Conservation (phyloP, 805 yeast genomes). For the Candida dajiaensis region DNA sequence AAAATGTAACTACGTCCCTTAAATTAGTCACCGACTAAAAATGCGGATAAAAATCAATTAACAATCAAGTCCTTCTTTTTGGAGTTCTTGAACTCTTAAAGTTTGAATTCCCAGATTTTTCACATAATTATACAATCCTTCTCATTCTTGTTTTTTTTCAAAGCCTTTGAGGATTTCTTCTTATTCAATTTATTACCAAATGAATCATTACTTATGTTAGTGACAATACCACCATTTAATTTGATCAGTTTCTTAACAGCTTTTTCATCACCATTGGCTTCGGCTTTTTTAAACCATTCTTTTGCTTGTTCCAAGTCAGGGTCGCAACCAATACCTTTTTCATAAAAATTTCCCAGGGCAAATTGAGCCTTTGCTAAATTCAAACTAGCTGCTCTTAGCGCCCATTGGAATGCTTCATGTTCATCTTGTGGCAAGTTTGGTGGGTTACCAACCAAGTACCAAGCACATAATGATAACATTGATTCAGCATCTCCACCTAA, state of each 20-base stretch:
- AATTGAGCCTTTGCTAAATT: slow-evolving; percentile 79
- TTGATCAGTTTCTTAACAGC: slow-evolving; percentile 35
- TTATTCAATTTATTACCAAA: slow-evolving; percentile 1
- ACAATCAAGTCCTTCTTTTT: too few species aligned
- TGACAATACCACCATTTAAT: neutral
- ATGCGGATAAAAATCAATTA: too few species aligned
- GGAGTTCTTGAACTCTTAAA: too few species aligned
- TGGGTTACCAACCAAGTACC: slow-evolving; percentile 91
- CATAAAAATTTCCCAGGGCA: slow-evolving; percentile 78
- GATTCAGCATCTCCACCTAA: slow-evolving; percentile 80
- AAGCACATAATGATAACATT: slow-evolving; percentile 92
- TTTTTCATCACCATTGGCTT: slow-evolving; percentile 48
- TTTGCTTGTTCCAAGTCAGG: slow-evolving; percentile 51
- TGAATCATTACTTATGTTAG: neutral
- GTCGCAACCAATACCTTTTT: slow-evolving; percentile 82
- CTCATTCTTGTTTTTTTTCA: slow-evolving; percentile 11
- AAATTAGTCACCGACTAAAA: too few species aligned
- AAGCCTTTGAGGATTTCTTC: slow-evolving; percentile 5
- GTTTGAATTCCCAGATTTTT: neutral
- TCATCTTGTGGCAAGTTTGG: slow-evolving; percentile 76
- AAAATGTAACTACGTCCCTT: too few species aligned
- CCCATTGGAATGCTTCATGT: slow-evolving; percentile 92
- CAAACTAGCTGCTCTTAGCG: slow-evolving; percentile 71
- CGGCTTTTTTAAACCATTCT: slow-evolving; percentile 73
- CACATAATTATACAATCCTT: slow-evolving; percentile 21